A percentile compares a stretch with the other conserved stretches of the same genome.
Conservation (phyloP, 169 alveolate genomes). For the Plasmodium vivax region DNA sequence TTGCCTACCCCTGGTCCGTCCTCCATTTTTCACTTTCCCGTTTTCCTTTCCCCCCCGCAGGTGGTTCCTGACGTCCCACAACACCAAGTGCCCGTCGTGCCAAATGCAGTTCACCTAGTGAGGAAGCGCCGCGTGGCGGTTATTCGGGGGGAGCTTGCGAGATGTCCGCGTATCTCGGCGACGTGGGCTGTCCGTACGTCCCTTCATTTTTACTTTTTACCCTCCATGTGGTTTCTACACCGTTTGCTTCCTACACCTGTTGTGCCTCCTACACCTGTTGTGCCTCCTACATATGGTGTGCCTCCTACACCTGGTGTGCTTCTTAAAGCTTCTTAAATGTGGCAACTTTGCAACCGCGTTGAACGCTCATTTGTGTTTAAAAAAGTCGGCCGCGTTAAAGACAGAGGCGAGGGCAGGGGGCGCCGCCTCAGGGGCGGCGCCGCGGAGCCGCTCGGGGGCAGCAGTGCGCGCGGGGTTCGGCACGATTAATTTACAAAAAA, state of each 20-base stretch:
- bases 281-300: too few relatives aligned
- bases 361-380: background rate
- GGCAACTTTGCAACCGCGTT: background rate
- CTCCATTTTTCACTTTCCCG: background rate
- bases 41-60: background rate
- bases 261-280: too few relatives aligned
- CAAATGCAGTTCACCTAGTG: slow-evolving; percentile 51
- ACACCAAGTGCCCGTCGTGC: slow-evolving; percentile 73
- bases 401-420: background rate
- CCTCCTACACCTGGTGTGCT: too few relatives aligned
- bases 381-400: background rate
- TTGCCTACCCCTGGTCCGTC: background rate
- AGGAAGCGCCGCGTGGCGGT: background rate
- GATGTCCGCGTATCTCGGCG: background rate
- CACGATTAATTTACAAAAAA: background rate
- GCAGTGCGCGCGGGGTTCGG: background rate
- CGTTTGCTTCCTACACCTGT: too few relatives aligned
- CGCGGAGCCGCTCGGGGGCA: background rate
- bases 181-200: too few relatives aligned
- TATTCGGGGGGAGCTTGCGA: background rate
- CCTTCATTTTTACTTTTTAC: too few relatives aligned
- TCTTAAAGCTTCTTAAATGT: background rate
- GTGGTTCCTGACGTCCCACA: slow-evolving; percentile 74
- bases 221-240: background rate
- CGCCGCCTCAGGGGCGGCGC: background rate